A percentile compares a stretch with the other conserved stretches of the same genome.
These are phyloP conservation scores for Lyophyllum shimeji DNA, from an alignment of 768 basidiomycete species.

Conservation along the genomic window DNA sequence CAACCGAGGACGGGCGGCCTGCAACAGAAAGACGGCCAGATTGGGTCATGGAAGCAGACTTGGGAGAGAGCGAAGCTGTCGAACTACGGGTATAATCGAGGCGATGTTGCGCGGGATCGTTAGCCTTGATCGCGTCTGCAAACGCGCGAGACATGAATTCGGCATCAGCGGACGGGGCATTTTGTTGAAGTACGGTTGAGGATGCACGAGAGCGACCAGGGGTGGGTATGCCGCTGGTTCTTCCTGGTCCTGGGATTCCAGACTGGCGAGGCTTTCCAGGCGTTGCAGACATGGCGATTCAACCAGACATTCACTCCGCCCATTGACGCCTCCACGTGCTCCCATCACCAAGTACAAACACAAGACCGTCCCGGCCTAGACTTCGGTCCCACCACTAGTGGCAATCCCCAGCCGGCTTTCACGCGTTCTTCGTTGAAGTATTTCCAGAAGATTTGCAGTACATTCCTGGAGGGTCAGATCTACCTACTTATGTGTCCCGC, in stretches of 20 bases:
- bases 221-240: conserved; percentile 57
- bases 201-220: conserved; percentile 70
- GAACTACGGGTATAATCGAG: conserved; percentile 32
- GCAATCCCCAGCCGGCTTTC: no score
- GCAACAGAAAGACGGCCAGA: conserved; percentile 50
- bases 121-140: conserved; percentile 75
- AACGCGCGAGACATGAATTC: conserved; percentile 73
- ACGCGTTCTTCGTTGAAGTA: no score
- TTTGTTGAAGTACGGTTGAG: conserved; percentile 47
- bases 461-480: no score
- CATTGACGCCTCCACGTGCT: conserved; percentile 14
- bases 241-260: conserved; percentile 40
- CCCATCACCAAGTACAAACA: neutral
- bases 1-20: conserved; percentile 54
- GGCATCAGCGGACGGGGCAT: conserved; percentile 36
- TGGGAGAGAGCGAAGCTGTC: conserved; percentile 51
- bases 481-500: no score
- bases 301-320: conserved; percentile 5
- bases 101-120: conserved; percentile 73
- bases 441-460: no score
- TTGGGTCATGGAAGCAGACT: conserved; percentile 41
- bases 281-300: conserved; percentile 23
- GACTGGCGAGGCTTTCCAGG: conserved; percentile 43
- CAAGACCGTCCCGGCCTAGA: no score
- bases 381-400: no score